A percentile compares a stretch with the other conserved stretches of the same genome.
Evolutionary conservation across 176 grass and related monocot species (phyloP).

Genomic region (Phyllostachys edulis): DNA sequence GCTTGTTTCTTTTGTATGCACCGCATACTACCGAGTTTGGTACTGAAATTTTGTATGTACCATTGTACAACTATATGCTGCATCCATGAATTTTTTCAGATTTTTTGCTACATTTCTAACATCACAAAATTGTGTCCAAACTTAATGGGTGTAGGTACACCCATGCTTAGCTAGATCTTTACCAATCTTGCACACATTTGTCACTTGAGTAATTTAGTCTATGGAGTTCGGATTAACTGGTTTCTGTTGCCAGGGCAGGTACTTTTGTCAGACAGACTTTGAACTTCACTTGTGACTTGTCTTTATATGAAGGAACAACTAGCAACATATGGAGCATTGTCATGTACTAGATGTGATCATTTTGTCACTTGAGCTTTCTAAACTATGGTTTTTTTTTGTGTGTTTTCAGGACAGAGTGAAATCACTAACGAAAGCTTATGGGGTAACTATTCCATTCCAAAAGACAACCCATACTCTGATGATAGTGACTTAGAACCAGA

Average conservation of each 20-base stretch:
- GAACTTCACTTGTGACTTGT: background rate
- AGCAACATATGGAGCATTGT: background rate
- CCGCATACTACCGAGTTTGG: too few species aligned
- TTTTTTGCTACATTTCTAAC: too few species aligned
- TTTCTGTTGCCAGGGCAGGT: background rate
- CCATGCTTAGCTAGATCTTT: too few species aligned
- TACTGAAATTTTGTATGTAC: too few species aligned
- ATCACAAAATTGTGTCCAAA: too few species aligned
- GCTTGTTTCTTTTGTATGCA: too few species aligned
- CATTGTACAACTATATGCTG: too few species aligned
- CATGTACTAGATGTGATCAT: background rate
- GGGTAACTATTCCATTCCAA: conserved; percentile 89
- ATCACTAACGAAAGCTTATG: conserved; percentile 63
- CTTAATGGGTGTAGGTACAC: too few species aligned
- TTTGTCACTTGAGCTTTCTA: background rate
- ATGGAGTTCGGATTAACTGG: background rate
- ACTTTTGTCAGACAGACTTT: background rate
- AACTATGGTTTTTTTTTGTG: background rate
- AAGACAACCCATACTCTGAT: conserved; percentile 73
- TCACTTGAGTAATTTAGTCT: background rate
- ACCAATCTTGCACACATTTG: background rate
- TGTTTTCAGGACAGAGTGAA: conserved; percentile 18
- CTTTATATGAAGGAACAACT: background rate
- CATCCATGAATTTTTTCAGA: too few species aligned
- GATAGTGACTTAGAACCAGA: conserved; percentile 55